Base-by-base conservation (phyloP, 2,329 filamentous ascomycete species). In the Chalaropsis ovoidea region DNA sequence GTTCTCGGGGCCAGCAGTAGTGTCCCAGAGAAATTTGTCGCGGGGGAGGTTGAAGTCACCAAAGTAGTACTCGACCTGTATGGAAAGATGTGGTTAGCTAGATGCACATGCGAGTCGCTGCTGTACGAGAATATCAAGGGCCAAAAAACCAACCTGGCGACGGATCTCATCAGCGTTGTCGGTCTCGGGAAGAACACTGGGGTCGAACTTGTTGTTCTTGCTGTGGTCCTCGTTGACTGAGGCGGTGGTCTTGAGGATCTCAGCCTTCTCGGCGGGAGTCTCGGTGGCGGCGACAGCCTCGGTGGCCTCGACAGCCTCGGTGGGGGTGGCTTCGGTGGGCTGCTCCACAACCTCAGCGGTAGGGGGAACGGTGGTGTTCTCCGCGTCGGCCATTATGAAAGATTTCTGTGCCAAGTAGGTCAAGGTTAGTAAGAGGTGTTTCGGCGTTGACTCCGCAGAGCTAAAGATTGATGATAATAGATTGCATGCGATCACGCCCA, bases 51-150 rank as follows among this genome's bases (percentile, higher is more conserved):
- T 96, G 72, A 87, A 89, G 75, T 95, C 89, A 72, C 89, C 89
- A 77, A 96, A 95, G 81, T 96, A 96, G 76, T 96, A 96, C 74
- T 96, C 91, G 71, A 96, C 89, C 88, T 95, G 70, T 39, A 63
- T 8, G 35, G 31, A 58, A 62, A 11, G 27, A 22, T 35, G 7
- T 10, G 39, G 54, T 58, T 58, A 58, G 54, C 39, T 4, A n/a
- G 15, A 54, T 11, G n/a, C n/a, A 41, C 61, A 63, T 54, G 64
- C 42, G 52, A 62, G 27, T 42, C 24, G n/a, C 22, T 45, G 35
- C 11, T 8, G 5, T 5, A n/a, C 4, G 27, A n/a, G 13, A n/a
- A 6, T 8, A 15, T 22, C 8, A 19, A 17, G 31, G 56, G n/a
- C n/a, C n/a, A 43, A 52, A 22, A 58, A 54, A 68, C 74, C 73